Evolutionary conservation across 2,329 filamentous ascomycete genomes (phyloP), one percentile per base, ranked within the genome.

Genomic region (Scedosporium boydii): DNA sequence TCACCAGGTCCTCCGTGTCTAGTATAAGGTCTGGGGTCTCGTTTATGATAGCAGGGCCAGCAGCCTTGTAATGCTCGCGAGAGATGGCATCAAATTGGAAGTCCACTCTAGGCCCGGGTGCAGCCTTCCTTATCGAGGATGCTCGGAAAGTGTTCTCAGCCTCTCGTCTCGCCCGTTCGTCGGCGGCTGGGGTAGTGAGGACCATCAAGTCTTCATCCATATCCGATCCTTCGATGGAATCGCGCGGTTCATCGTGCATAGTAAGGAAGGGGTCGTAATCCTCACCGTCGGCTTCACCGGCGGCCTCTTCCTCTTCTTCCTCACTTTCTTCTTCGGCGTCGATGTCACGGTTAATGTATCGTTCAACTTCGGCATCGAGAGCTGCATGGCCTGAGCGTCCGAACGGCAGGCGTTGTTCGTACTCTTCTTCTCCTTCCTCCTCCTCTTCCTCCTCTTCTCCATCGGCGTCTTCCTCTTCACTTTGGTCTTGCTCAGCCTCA

Each of bases 1-100:
- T 80, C 46, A 96, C 76, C 48, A 91, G 75, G 46, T 85, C 81
- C 71, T 97, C 93, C 10, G 90, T 96, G 58, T 84, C 80, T 41
- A 96, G 75, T 56, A 97, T 85, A 21, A 96, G 73, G 56, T 87
- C 80, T 64, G 88, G 85, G 1, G 87, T 78, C 74, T 97, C 93
- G 4, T 80, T 79, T 56, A 96, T 77, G 18, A 75, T 69, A 1
- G 89, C 84, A 41, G 82, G 77, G 42, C 82, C 82, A 74, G 80
- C 73, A 71, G 84, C 71, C 72, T 77, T 71, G 78, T 87, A 85
- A 9, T 93, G 74, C 64, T 88, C 87, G 70, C 88, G 89, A 34
- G 90, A 90, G 64, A 96, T 85, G 6, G 82, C 78, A 3, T 86
- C 82, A 69, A 91, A 89, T 55, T 85, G 83, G 60, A 87, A 86